Evolutionary conservation across 306 rosid species (phyloP).

Genomic region (Spatholobus suberectus): DNA sequence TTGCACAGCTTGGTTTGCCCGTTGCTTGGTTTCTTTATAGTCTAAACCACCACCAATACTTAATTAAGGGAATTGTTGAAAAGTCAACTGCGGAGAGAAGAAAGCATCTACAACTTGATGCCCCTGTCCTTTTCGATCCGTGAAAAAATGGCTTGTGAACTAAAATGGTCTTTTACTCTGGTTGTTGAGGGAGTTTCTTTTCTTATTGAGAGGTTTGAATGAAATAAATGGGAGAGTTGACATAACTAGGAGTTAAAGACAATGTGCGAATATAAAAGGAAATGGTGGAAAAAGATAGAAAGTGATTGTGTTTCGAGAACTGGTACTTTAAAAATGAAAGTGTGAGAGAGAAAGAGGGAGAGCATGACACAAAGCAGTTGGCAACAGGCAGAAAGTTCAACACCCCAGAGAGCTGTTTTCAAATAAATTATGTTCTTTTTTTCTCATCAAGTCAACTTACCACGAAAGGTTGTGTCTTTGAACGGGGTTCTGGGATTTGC

Average conservation of each 20-base stretch:
- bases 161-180: background rate
- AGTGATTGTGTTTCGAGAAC: constrained; percentile 32
- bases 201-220: constrained; percentile 36
- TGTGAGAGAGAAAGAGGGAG: background rate
- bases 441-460: constrained; percentile 23
- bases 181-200: constrained; percentile 27
- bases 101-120: constrained; percentile 38
- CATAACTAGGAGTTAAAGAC: constrained; percentile 14
- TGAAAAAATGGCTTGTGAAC: constrained; percentile 22
- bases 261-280: constrained; percentile 12
- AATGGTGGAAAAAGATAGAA: constrained; percentile 18
- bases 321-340: background rate
- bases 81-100: constrained; percentile 46
- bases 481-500: constrained; percentile 30
- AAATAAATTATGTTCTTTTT: background rate
- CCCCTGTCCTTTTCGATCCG: constrained; percentile 24
- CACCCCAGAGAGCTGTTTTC: constrained; percentile 9
- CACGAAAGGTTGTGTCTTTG: background rate
- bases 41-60: constrained; percentile 37
- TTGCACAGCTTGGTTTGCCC: constrained; percentile 5
- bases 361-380: constrained; percentile 28
- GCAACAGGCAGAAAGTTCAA: constrained; percentile 33
- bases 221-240: constrained; percentile 31
- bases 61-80: background rate
- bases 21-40: constrained; percentile 15